These are phyloP conservation scores for Citrus hindsii DNA, from an alignment of 345 rosid species.

Conservation along the genomic window DNA sequence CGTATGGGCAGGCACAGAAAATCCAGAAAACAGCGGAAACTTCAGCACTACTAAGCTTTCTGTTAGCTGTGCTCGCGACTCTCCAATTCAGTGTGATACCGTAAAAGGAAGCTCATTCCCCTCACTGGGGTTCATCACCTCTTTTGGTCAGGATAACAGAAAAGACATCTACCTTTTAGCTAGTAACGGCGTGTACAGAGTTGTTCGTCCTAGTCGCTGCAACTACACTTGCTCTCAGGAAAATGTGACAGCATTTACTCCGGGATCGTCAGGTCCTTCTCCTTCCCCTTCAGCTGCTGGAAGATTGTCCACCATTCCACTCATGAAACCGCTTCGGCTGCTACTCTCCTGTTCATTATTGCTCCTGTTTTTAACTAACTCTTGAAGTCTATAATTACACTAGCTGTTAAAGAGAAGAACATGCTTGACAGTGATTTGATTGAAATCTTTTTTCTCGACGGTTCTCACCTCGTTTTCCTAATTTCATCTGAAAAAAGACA, in stretches of 20 bases:
- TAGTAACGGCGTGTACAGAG: slow-evolving; percentile 67
- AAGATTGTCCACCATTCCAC: neutral
- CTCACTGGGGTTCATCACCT: slow-evolving; percentile 65
- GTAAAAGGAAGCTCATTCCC: slow-evolving; percentile 49
- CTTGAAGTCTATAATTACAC: neutral
- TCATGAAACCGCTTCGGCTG: slow-evolving; percentile 11
- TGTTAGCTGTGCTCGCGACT: slow-evolving; percentile 57
- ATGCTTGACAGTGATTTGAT: neutral
- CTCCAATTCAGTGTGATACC: slow-evolving; percentile 62
- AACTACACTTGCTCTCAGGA: slow-evolving; percentile 70
- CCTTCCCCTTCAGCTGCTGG: slow-evolving; percentile 33
- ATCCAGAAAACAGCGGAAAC: slow-evolving; percentile 73
- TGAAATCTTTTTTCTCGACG: neutral
- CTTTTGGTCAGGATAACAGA: slow-evolving; percentile 78
- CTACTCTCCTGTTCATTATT: slow-evolving; percentile 31
- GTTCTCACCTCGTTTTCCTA: too few species aligned
- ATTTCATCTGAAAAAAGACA: too few species aligned
- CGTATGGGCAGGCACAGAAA: slow-evolving; percentile 70
- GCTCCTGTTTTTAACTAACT: neutral
- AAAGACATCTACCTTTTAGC: slow-evolving; percentile 65
- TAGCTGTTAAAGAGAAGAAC: neutral
- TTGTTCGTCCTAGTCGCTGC: slow-evolving; percentile 79
- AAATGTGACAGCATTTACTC: slow-evolving; percentile 29
- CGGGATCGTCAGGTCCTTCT: slow-evolving; percentile 32
- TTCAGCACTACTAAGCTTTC: slow-evolving; percentile 45